Percentiles rank a stretch among this genome's conserved stretches.
Conservation (phyloP, 2,329 filamentous ascomycete species). For the Tothia fuscella region DNA sequence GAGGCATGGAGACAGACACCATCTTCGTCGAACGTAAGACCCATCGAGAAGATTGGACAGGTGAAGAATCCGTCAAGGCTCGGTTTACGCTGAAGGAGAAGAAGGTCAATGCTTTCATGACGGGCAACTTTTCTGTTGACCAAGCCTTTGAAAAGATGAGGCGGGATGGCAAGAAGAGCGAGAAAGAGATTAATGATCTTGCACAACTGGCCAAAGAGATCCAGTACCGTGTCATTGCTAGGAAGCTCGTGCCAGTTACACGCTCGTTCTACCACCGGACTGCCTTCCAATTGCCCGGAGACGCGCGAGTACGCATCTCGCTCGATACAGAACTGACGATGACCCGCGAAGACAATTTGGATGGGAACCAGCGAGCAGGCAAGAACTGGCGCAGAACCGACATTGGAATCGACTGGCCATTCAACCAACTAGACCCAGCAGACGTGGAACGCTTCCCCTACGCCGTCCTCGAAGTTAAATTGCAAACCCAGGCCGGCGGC, state of each 20-base stretch:
- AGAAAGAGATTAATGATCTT: conserved; percentile 82
- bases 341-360: conserved; percentile 88
- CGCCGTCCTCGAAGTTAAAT: conserved; percentile 89
- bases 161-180: conserved; percentile 86
- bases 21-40: conserved; percentile 98
- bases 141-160: conserved; percentile 94
- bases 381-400: conserved; percentile 95
- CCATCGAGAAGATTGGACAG: conserved; percentile 97
- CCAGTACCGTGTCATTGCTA: conserved; percentile 83
- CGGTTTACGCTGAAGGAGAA: conserved; percentile 95
- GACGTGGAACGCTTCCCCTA: conserved; percentile 92
- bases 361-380: conserved; percentile 62
- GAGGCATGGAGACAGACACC: conserved; percentile 86
- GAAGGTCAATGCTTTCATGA: conserved; percentile 84
- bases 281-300: conserved; percentile 91
- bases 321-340: conserved; percentile 93
- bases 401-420: conserved; percentile 92
- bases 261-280: conserved; percentile 97
- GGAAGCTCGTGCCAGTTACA: conserved; percentile 78
- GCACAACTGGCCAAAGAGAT: conserved; percentile 84
- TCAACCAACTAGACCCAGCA: conserved; percentile 71
- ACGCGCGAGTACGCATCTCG: conserved; percentile 91
- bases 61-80: conserved; percentile 97
- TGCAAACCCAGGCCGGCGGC: conserved; percentile 91
- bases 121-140: conserved; percentile 70